A percentile compares a stretch with the other conserved stretches of the same genome.
phyloP scores from a whole-genome alignment of 2,329 filamentous ascomycete genomes.

The Paecilomyces sp. region DNA sequence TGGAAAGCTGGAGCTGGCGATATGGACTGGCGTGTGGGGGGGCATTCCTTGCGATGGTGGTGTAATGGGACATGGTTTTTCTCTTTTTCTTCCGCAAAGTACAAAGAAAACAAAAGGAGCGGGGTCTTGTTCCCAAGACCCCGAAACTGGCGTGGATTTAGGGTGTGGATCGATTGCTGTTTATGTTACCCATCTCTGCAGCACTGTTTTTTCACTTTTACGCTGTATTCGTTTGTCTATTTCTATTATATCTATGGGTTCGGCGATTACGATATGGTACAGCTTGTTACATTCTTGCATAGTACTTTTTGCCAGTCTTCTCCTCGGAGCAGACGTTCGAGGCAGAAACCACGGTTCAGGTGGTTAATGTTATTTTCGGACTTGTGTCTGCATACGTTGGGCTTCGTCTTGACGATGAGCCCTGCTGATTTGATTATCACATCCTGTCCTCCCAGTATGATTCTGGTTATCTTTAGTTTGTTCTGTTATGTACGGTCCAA shows the following conservation, averaged over 20 bases:
- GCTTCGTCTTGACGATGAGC: background rate
- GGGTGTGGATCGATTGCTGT: slow-evolving; percentile 3
- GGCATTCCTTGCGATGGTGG: background rate
- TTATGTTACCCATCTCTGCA: slow-evolving; percentile 9
- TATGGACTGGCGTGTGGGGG: background rate
- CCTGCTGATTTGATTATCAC: background rate
- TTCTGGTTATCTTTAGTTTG: background rate
- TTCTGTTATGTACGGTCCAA: background rate
- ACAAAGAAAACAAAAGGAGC: slow-evolving; percentile 2
- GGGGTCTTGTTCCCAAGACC: background rate
- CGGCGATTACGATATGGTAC: slow-evolving; percentile 17
- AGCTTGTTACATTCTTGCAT: slow-evolving; percentile 14
- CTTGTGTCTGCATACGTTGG: background rate
- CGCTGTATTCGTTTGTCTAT: slow-evolving; percentile 13
- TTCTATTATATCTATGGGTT: slow-evolving; percentile 13
- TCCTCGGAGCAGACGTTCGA: slow-evolving; percentile 1
- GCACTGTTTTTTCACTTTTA: slow-evolving; percentile 8
- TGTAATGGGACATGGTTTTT: background rate
- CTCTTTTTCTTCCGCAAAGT: background rate
- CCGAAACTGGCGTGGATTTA: slow-evolving; percentile 2
- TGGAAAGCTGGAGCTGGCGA: background rate
- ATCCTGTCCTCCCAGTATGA: background rate
- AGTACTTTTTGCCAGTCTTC: slow-evolving; percentile 4
- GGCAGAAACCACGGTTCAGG: background rate
- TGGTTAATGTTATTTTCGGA: slow-evolving; percentile 1